phyloP scores from a whole-genome alignment of 352 stramenopile species.

The Phytophthora syringae region DNA sequence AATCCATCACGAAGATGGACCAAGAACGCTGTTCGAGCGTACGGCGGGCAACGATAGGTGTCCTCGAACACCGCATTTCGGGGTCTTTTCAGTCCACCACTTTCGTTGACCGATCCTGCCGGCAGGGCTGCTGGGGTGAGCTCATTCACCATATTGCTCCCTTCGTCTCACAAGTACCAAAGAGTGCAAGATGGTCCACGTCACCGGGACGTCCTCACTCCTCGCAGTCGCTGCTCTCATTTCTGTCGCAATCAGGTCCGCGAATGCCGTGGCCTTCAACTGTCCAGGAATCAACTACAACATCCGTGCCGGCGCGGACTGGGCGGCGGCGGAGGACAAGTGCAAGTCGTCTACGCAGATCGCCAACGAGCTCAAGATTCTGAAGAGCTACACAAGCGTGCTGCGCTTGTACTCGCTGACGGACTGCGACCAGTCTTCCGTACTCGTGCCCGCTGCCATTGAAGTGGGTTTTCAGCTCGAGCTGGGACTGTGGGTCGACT shows the following conservation, averaged over 20 bases:
- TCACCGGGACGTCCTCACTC: not conserved
- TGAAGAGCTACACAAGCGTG: not conserved
- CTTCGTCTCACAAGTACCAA: not conserved
- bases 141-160: slow-evolving; percentile 13
- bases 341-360: not conserved
- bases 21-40: not conserved
- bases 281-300: slow-evolving; percentile 13
- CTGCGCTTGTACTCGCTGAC: not conserved
- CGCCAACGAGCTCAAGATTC: not conserved
- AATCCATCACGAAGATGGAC: not conserved
- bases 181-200: too few relatives aligned
- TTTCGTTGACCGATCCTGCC: too few relatives aligned
- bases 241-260: slow-evolving; percentile 2
- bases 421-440: too few relatives aligned
- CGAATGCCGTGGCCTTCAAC: slow-evolving; percentile 18
- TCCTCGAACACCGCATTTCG: not conserved
- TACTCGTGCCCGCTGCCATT: too few relatives aligned
- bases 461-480: too few relatives aligned
- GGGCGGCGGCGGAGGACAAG: not conserved
- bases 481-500: too few relatives aligned
- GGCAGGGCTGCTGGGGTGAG: not conserved
- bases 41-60: not conserved
- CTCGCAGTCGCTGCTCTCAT: slow-evolving; percentile 12
- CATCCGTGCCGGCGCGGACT: not conserved
- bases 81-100: too few relatives aligned